Evolutionary conservation across 768 basidiomycete genomes (phyloP), one percentile per base, ranked within the genome.

Genomic region (Boletus patriciae): DNA sequence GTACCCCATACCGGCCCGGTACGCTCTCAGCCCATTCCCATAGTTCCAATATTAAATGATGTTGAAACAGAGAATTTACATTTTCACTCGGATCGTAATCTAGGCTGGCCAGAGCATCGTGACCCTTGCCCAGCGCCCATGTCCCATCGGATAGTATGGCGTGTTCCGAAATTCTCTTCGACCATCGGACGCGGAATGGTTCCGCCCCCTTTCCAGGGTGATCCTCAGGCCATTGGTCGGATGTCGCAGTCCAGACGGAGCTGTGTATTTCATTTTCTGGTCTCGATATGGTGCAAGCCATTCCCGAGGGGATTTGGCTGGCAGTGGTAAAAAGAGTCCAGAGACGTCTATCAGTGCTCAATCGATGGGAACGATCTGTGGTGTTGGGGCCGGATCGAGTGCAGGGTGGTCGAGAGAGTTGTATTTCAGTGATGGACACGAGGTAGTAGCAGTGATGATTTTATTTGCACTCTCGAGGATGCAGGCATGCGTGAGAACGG

Each of bases 401-500:
- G 31, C 31, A 31, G 31, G 31, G 31, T 31, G 34, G 31, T 11
- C 6, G 50, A 25, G 25, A 25, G 25, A 25, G 4, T 3, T 25
- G 13, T 57, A 41, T 43, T 51, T 53, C 31, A 31, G 31, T 31
- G 54, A 59, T 53, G 56, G 38, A 48, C 54, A 61, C 43, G 60
- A 54, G 68, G 66, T 54, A 40, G 29, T 10, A 31, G 9, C 31
- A 53, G 52, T 27, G 34, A 55, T 19, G 52, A 41, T 34, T 37
- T 56, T 56, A 16, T 37, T 55, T 43, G 54, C 33, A 9, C 37
- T 40, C 31, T 27, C 50, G 25, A 54, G 52, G 52, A 29, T 23
- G 2, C 41, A 7, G 40, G 18, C 16, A 19, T 29, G 57, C 66
- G 66, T 67, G 66, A 60, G 60, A 68, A 66, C 25, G 58, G 46